Evolutionary conservation across 2,329 filamentous ascomycete genomes (phyloP).

Genomic region (Neocatenulostroma microsporum): DNA sequence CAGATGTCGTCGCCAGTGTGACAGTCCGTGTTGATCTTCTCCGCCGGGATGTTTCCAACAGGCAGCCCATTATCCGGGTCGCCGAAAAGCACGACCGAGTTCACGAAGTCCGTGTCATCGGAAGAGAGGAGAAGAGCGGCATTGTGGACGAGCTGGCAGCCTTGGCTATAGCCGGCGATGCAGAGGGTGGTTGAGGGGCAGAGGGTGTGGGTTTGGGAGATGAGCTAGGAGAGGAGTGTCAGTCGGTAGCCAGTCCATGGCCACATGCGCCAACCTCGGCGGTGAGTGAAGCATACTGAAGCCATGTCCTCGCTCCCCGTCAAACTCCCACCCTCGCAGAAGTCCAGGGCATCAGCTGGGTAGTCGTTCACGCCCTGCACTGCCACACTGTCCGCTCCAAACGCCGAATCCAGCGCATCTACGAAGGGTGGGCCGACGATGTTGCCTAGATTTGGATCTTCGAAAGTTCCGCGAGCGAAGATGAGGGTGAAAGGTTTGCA

Average conservation of each 20-base stretch:
- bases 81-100: too few relatives aligned
- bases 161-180: constrained; percentile 17
- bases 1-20: too few relatives aligned
- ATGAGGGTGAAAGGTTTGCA: constrained; percentile 46
- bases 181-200: constrained; percentile 18
- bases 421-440: constrained; percentile 36
- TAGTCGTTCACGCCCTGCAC: constrained; percentile 5
- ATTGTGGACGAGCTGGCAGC: constrained; percentile 16
- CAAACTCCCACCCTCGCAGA: constrained; percentile 24
- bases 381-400: constrained; percentile 4
- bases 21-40: too few relatives aligned
- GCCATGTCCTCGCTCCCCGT: too few relatives aligned
- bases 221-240: too few relatives aligned
- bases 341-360: constrained; percentile 16
- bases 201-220: neutral
- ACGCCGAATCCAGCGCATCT: neutral
- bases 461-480: constrained; percentile 50
- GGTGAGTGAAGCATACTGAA: neutral
- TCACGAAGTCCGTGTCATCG: too few relatives aligned
- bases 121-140: too few relatives aligned
- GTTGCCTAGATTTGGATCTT: constrained; percentile 45
- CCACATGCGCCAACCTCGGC: too few relatives aligned
- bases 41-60: too few relatives aligned
- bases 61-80: too few relatives aligned
- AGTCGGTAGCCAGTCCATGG: too few relatives aligned